Conservation (phyloP, 768 basidiomycete species). For the Auricularia cornea region DNA sequence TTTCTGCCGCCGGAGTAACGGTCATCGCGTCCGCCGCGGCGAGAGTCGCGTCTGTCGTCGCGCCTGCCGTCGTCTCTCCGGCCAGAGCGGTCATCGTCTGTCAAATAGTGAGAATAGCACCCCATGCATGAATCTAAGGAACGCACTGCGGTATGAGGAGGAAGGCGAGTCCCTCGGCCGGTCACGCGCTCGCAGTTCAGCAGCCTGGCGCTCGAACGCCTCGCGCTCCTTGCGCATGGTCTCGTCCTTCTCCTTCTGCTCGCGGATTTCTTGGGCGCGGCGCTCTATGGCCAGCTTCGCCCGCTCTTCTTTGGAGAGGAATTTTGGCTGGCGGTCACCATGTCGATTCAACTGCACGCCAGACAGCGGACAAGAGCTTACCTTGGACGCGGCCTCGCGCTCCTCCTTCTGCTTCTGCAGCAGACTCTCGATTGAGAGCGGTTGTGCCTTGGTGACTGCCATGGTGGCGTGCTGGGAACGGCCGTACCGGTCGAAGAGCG, state of each 20-base stretch:
- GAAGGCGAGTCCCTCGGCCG: slow-evolving; percentile 29
- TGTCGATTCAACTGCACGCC: neutral
- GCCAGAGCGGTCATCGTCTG: slow-evolving; percentile 34
- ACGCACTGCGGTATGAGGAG: neutral
- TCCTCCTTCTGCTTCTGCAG: slow-evolving; percentile 82
- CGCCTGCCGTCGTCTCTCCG: slow-evolving; percentile 25
- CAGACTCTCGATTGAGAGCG: slow-evolving; percentile 82
- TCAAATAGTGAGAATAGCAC: slow-evolving; percentile 1
- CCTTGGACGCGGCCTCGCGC: slow-evolving; percentile 86
- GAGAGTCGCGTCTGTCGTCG: slow-evolving; percentile 36
- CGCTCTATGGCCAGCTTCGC: slow-evolving; percentile 83
- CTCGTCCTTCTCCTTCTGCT: slow-evolving; percentile 61
- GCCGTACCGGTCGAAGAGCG: neutral
- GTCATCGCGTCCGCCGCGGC: slow-evolving; percentile 25
- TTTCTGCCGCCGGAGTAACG: slow-evolving; percentile 32
- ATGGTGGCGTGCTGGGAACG: neutral
- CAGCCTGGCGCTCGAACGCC: slow-evolving; percentile 66
- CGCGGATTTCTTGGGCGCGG: slow-evolving; percentile 73
- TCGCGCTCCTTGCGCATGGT: slow-evolving; percentile 53
- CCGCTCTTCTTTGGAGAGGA: slow-evolving; percentile 87
- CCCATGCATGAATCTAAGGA: neutral
- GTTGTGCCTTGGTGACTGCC: slow-evolving; percentile 41
- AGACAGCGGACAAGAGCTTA: slow-evolving; percentile 21
- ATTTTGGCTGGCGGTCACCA: slow-evolving; percentile 63
- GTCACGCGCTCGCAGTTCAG: slow-evolving; percentile 38